Base-by-base conservation (phyloP, 352 stramenopile species). In the Globisporangium megalacanthum region DNA sequence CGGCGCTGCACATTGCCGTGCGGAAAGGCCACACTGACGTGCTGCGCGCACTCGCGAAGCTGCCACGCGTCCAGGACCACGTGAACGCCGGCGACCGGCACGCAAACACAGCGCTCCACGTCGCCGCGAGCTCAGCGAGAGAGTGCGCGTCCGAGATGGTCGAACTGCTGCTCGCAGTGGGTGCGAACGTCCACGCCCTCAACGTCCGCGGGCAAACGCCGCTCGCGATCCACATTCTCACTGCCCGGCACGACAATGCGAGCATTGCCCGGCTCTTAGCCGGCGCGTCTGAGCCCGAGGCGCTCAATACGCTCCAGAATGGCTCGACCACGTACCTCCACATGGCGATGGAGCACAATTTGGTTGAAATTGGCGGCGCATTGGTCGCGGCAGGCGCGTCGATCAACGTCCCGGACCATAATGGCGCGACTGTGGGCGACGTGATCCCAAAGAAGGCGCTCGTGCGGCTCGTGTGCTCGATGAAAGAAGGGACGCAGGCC, bases 1-100 rank as follows among this genome's bases (percentile, higher is more conserved):
- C 79, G 52, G 84, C 83, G 58, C 70, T 94, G 31, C 84, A 94
- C 61, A 89, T 94, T 39, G 84, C 84, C 0, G 84, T 82, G 48
- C 88, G 87, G 41, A 94, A 94, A 56, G 84, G 82, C 7, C 84
- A 94, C 58, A 67, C 90, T 52, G 84, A 94, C 42, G 84, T 94
- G 42, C 64, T 94, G 50, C 69, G 71, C 15, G 84, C 84, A 44
- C 77, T 94, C n/a, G 79, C 75, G 20, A 91, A 88, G 54, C 82
- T 94, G 15, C 84, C 84, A 39, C 65, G 78, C 20, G 67, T 85
- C 11, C 61, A 73, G 9, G 84, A 92, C 17, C 83, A 86, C 53
- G 62, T 94, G 53, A 92, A 91, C 57, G 68, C 79, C 0, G 81
- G 81, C 44, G 84, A 94, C 62, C 77, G 81, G 52, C 81, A 92